These are phyloP conservation scores for Sapria himalayana DNA, from an alignment of 345 rosid species.

Conservation along the genomic window DNA sequence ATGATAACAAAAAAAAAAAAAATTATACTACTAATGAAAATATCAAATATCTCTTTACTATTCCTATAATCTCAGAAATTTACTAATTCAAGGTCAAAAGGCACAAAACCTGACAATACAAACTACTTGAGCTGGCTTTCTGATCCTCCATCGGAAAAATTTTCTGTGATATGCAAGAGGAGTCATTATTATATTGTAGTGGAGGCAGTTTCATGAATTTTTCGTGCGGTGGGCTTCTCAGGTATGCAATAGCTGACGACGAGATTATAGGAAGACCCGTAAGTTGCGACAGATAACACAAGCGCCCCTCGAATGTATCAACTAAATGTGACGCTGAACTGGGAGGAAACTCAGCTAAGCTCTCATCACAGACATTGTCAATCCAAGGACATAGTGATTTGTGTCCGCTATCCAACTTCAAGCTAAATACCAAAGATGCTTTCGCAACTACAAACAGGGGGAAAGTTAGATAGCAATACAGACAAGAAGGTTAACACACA, in stretches of 20 bases:
- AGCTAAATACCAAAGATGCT: slow-evolving; percentile 72
- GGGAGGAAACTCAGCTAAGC: slow-evolving; percentile 73
- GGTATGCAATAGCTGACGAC: slow-evolving; percentile 39
- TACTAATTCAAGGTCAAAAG: too few relatives aligned
- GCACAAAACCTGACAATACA: slow-evolving; percentile 50
- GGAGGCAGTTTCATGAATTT: slow-evolving; percentile 40
- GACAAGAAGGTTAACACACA: not conserved
- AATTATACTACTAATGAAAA: too few relatives aligned
- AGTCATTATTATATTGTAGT: slow-evolving; percentile 11
- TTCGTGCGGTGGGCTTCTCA: slow-evolving; percentile 45
- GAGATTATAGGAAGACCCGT: slow-evolving; percentile 55
- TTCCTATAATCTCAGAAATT: too few relatives aligned
- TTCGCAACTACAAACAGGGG: slow-evolving; percentile 45
- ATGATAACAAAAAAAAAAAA: too few relatives aligned
- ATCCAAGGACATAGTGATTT: slow-evolving; percentile 70
- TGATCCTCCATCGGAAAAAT: slow-evolving; percentile 16
- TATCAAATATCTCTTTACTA: too few relatives aligned
- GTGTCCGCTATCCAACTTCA: slow-evolving; percentile 75
- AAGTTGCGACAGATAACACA: slow-evolving; percentile 31
- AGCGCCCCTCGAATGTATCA: slow-evolving; percentile 39
- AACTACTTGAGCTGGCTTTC: slow-evolving; percentile 20
- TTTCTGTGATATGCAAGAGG: slow-evolving; percentile 12
- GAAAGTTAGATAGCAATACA: slow-evolving; percentile 9
- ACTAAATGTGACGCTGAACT: slow-evolving; percentile 41
- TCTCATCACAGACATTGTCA: slow-evolving; percentile 63